Evolutionary conservation across 805 yeast species (phyloP).

Genomic region (Wickerhamiella kazuoi): DNA sequence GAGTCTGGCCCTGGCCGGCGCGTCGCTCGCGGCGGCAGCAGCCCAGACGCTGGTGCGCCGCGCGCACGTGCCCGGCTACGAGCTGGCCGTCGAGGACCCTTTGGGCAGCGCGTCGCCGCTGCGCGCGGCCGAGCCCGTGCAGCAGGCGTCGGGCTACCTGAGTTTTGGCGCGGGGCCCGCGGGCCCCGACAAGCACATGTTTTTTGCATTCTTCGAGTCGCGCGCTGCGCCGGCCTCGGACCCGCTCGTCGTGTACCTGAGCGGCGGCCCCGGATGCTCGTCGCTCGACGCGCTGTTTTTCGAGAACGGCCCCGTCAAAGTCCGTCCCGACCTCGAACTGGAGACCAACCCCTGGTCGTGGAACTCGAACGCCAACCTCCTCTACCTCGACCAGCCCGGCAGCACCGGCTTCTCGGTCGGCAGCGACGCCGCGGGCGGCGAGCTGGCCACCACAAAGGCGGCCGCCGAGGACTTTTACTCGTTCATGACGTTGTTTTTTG

Average conservation of each 20-base stretch:
- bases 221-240: conserved; percentile 69
- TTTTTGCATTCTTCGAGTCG: conserved; percentile 81
- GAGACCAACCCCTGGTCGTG: conserved; percentile 78
- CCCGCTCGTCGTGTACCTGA: conserved; percentile 77
- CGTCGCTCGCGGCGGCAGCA: conserved; percentile 2
- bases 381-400: conserved; percentile 89
- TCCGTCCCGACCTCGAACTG: conserved; percentile 47
- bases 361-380: conserved; percentile 84
- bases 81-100: conserved; percentile 25
- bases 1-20: no score
- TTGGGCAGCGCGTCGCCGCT: conserved; percentile 50
- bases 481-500: conserved; percentile 71
- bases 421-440: conserved; percentile 28
- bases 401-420: conserved; percentile 85
- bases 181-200: conserved; percentile 70
- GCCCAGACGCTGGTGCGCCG: background rate
- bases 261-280: conserved; percentile 98
- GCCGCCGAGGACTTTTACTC: conserved; percentile 86
- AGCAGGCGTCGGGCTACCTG: conserved; percentile 61
- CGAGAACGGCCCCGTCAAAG: conserved; percentile 81
- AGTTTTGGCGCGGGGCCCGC: conserved; percentile 40
- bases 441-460: conserved; percentile 54
- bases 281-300: conserved; percentile 81
- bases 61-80: background rate
- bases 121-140: conserved; percentile 61